Conservation (phyloP, 176 grass and related monocot species). For the Otatea glauca region DNA sequence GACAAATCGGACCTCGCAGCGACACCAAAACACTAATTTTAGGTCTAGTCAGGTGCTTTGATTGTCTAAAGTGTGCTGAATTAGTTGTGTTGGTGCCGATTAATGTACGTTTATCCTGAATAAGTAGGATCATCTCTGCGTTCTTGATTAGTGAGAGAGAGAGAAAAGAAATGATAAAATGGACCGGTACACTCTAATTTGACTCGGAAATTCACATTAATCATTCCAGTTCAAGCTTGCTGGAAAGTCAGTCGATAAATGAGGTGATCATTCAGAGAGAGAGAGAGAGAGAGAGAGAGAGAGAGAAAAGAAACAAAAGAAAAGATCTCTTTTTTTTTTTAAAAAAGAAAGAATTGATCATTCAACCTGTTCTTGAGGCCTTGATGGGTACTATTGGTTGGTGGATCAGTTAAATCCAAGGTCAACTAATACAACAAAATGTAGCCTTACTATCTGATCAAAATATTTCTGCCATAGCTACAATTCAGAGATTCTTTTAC, state of each 20-base stretch:
- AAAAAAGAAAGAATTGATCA: neutral
- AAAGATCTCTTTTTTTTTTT: neutral
- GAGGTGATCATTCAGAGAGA: neutral
- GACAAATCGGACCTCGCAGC: neutral
- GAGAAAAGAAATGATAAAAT: slow-evolving; percentile 1
- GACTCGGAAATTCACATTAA: slow-evolving; percentile 26
- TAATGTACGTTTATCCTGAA: slow-evolving; percentile 19
- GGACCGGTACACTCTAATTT: neutral
- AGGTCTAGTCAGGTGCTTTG: neutral
- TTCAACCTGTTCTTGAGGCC: slow-evolving; percentile 5
- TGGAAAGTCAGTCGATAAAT: slow-evolving; percentile 10
- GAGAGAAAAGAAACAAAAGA: neutral
- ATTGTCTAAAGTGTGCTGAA: neutral
- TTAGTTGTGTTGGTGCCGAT: neutral
- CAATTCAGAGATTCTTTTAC: neutral
- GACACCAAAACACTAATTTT: slow-evolving; percentile 32
- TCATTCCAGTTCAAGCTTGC: neutral
- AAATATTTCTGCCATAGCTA: neutral
- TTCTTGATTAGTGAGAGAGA: neutral
- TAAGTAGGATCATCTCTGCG: neutral
- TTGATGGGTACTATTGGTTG: slow-evolving; percentile 7
- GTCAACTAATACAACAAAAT: slow-evolving; percentile 38
- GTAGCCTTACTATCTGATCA: neutral
- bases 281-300: no score
- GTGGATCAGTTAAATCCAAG: slow-evolving; percentile 30